These are phyloP conservation scores for Pisolithus thermaeus DNA, from an alignment of 1,284 basidiomycete species.

Conservation along the genomic window DNA sequence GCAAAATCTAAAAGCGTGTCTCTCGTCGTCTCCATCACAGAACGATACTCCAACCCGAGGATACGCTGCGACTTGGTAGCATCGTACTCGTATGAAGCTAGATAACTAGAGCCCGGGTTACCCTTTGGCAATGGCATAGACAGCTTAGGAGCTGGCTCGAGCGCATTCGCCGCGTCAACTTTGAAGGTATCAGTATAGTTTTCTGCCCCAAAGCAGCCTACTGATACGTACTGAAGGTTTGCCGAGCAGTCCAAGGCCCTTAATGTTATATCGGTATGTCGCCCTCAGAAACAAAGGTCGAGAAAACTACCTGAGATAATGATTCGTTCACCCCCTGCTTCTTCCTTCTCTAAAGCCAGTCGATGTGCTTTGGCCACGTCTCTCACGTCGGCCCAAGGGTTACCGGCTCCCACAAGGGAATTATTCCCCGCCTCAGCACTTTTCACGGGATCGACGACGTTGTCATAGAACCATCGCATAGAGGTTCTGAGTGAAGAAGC, in stretches of 20 bases:
- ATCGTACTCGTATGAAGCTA: constrained; percentile 18
- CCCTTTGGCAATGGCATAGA: constrained; percentile 15
- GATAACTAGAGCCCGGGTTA: constrained; percentile 32
- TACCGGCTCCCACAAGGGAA: constrained; percentile 20
- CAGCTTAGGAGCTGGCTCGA: constrained; percentile 18
- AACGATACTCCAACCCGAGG: constrained; percentile 42
- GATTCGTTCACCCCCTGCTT: constrained; percentile 59
- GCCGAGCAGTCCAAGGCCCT: constrained; percentile 23
- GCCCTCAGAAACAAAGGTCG: background rate
- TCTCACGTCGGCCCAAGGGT: constrained; percentile 54
- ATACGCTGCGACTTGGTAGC: constrained; percentile 36
- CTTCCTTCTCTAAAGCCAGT: constrained; percentile 44
- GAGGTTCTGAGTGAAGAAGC: constrained; percentile 49
- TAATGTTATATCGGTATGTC: background rate
- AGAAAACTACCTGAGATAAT: constrained; percentile 36
- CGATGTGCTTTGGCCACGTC: constrained; percentile 57
- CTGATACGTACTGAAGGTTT: constrained; percentile 23
- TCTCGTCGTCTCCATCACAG: constrained; percentile 36
- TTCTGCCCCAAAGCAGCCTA: background rate
- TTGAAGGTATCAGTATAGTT: background rate
- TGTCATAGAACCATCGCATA: constrained; percentile 21
- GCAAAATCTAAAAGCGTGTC: constrained; percentile 40
- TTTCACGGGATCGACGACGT: constrained; percentile 21
- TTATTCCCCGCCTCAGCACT: constrained; percentile 15
- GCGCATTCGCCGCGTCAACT: constrained; percentile 27